These are phyloP conservation scores for Colletotrichum gigasporum DNA, from an alignment of 2,329 filamentous ascomycete genomes.

Conservation along the genomic window DNA sequence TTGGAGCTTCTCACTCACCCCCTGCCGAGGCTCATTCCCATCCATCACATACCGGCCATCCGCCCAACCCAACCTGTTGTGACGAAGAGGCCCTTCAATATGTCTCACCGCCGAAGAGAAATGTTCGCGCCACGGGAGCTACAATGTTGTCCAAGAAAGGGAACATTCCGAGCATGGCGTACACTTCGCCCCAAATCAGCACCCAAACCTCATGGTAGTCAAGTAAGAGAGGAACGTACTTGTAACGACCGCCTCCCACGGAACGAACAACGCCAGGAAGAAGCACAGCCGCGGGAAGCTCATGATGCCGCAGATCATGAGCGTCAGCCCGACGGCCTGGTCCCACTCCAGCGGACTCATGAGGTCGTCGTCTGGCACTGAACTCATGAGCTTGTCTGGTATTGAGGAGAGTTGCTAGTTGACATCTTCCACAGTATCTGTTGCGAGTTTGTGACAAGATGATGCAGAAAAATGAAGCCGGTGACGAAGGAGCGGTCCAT, in stretches of 20 bases:
- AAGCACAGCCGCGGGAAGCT: slow-evolving; percentile 6
- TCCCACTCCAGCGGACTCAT: not conserved
- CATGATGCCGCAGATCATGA: not conserved
- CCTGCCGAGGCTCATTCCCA: too few species aligned
- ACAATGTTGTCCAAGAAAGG: slow-evolving; percentile 4
- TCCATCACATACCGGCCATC: too few species aligned
- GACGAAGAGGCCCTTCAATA: too few species aligned
- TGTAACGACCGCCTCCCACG: not conserved
- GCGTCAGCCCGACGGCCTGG: not conserved
- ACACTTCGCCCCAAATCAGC: not conserved
- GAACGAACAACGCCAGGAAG: not conserved
- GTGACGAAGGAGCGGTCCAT: too few species aligned
- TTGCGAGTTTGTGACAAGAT: too few species aligned
- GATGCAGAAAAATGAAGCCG: too few species aligned
- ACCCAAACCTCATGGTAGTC: not conserved
- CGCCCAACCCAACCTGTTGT: too few species aligned
- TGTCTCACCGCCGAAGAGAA: not conserved
- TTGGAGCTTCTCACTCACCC: too few species aligned
- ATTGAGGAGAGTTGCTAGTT: too few species aligned
- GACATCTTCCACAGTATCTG: too few species aligned
- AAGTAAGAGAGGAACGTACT: slow-evolving; percentile 4
- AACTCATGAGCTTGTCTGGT: too few species aligned
- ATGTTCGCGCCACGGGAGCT: not conserved
- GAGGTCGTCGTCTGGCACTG: not conserved
- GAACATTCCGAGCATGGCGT: slow-evolving; percentile 5